A percentile compares a stretch with the other conserved stretches of the same genome.
Conservation (phyloP, 176 grass and related monocot species). For the Musa troglodytarum region DNA sequence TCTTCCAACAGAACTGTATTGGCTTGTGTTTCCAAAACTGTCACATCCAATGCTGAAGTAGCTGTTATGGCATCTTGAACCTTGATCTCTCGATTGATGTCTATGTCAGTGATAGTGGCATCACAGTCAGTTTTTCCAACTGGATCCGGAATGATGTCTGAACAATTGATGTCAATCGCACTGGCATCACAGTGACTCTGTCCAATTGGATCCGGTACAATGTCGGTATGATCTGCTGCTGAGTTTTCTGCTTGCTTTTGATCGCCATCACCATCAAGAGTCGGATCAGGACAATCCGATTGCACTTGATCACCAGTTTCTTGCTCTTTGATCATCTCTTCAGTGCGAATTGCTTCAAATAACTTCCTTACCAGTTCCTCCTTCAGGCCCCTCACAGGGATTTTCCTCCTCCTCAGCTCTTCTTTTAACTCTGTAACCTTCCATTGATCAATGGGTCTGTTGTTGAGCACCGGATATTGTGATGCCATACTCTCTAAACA, state of each 20-base stretch:
- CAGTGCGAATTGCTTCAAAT: conserved; percentile 39
- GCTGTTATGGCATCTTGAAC: conserved; percentile 10
- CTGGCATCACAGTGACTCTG: background rate
- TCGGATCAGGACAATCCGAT: conserved; percentile 20
- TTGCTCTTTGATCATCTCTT: conserved; percentile 21
- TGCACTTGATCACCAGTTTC: conserved; percentile 14
- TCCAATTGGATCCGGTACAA: conserved; percentile 10
- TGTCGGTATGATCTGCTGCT: background rate
- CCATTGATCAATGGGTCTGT: conserved; percentile 78
- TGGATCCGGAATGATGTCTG: conserved; percentile 4
- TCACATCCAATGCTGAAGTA: background rate
- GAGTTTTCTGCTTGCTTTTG: conserved; percentile 14
- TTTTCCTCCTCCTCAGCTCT: conserved; percentile 52
- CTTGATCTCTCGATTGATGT: conserved; percentile 28
- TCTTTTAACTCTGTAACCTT: conserved; percentile 68
- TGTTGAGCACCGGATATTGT: conserved; percentile 46
- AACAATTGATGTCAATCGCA: background rate
- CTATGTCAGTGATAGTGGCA: background rate
- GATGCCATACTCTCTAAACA: conserved; percentile 21
- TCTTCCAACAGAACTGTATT: conserved; percentile 6
- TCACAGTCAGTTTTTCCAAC: conserved; percentile 13
- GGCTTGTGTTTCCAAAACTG: conserved; percentile 11
- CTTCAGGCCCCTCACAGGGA: conserved; percentile 57
- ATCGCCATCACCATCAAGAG: conserved; percentile 8
- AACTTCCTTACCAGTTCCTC: conserved; percentile 68